Percentiles rank a stretch among this genome's conserved stretches.
phyloP scores from a whole-genome alignment of 2,329 filamentous ascomycete species.

The Trichoderma semiorbis region DNA sequence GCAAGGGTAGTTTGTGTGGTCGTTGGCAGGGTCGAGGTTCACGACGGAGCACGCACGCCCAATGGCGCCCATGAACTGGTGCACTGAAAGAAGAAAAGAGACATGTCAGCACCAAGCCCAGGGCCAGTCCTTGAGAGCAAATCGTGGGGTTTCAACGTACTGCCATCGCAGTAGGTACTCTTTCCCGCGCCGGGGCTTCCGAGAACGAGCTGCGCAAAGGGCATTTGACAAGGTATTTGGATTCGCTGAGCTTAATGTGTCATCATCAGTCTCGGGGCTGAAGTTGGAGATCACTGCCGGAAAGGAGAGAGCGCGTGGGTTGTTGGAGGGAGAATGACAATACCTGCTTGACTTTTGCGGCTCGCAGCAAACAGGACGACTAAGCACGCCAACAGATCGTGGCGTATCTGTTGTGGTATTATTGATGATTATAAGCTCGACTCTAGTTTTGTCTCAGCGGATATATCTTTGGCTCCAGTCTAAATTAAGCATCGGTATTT shows the following conservation, averaged over 20 bases:
- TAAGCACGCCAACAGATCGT: not conserved
- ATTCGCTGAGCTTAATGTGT: slow-evolving; percentile 23
- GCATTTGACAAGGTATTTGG: slow-evolving; percentile 41
- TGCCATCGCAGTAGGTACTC: slow-evolving; percentile 97
- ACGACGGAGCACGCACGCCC: slow-evolving; percentile 91
- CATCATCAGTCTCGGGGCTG: slow-evolving; percentile 22
- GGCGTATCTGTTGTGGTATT: not conserved
- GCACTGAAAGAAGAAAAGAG: slow-evolving; percentile 52
- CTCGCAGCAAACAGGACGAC: not conserved
- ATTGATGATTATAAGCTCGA: not conserved
- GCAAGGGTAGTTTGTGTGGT: slow-evolving; percentile 81
- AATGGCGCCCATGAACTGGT: slow-evolving; percentile 95
- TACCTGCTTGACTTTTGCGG: not conserved
- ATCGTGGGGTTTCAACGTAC: slow-evolving; percentile 40
- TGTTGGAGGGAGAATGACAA: not conserved
- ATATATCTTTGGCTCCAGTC: not conserved
- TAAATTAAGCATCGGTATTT: not conserved
- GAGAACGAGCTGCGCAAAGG: slow-evolving; percentile 74
- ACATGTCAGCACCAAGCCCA: not conserved
- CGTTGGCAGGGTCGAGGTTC: slow-evolving; percentile 96
- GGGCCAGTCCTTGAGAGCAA: not conserved
- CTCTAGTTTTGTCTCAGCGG: not conserved
- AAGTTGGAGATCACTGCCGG: not conserved
- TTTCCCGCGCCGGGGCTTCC: slow-evolving; percentile 96
- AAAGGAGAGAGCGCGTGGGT: not conserved